Evolutionary conservation across 768 basidiomycete genomes (phyloP), one percentile per base, ranked within the genome.

Genomic region (Trametes maxima): DNA sequence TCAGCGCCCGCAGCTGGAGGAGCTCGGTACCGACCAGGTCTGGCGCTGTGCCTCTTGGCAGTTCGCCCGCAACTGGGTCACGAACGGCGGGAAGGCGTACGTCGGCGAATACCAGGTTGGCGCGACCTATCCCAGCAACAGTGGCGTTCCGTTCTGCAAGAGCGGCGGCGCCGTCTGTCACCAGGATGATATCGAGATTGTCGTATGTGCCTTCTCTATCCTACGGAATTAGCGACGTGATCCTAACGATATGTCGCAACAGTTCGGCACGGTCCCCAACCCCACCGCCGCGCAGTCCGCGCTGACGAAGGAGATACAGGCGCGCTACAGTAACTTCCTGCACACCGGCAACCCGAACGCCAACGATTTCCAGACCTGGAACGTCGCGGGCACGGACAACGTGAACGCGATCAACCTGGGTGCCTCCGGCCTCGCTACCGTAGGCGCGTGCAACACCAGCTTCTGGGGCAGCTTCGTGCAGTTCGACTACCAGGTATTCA

Each of bases 171-270:
- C 76, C 35, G 86, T 91, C 40, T 92, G 90, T 73, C 90, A 92
- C 71, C 82, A 92, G 70, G 91, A 92, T 70, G 92, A 94, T 68
- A 92, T 93, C 60, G 75, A 87, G 76, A 86, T 90, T 70, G 82
- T 92, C 61, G 88, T 88, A 75, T 60, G 86, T 81, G 1, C 57
- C 33, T 55, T 33, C 24, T 49, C 46, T 44, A 6, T 45, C 57
- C 54, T 47, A 14, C 44, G 42, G 39, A 43, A 55, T 51, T 57
- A 55, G 28, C 45, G 79, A 76, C 81, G 16, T 8, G 16, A n/a
- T 16, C 17, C 47, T 50, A 13, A 43, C 17, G 17, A 13, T 3
- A 10, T 13, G 1, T 81, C 66, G 21, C 55, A 43, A 24, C 63
- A 74, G 70, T 78, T 80, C 57, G 88, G 88, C 55, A 88, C 88